Base-by-base conservation (phyloP, 306 rosid species). In the Cicer bijugum region DNA sequence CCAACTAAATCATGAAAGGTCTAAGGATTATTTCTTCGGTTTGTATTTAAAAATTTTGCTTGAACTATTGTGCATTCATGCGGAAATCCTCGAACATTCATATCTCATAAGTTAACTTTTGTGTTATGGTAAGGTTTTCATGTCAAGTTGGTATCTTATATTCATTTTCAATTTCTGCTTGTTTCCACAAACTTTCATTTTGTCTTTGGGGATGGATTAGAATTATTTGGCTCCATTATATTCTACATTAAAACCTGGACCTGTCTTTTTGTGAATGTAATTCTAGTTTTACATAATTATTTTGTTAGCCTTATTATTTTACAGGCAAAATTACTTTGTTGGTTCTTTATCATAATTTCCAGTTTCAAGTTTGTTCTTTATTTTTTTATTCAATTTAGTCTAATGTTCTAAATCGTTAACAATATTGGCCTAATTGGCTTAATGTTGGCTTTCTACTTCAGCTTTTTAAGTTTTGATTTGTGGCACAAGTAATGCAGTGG, bases 151-250 rank as follows among this genome's bases (percentile, higher is more conserved):
- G 12, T 38, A 38, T 42, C 38, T 69, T 61, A 51, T 70, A 28
- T 78, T 42, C 53, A 42, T 37, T 71, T 44, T 71, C 35, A 61
- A 14, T 14, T 71, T 71, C 48, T 78, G 55, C 40, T 75, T 39
- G 65, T 42, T 75, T 50, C 63, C 64, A 63, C 23, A 14, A 59
- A 45, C 46, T 57, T 69, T 9, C 7, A 15, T 44, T 42, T 28
- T 66, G 67, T 42, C 46, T 66, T 67, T 1, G 69, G 57, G 55
- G 37, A 60, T 52, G 15, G 35, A 46, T 46, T 65, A 35, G 19
- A 37, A 46, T 50, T 67, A 57, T 38, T 73, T 65, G 64, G 48
- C 60, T 65, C 51, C 77, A 39, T 39, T n/a, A 16, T 33, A 35
- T 56, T 12, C 20, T 64, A 19, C 9, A 17, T 43, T 44, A 51